Evolutionary conservation across 768 basidiomycete genomes (phyloP).

Genomic region (Tulasnella sp.): DNA sequence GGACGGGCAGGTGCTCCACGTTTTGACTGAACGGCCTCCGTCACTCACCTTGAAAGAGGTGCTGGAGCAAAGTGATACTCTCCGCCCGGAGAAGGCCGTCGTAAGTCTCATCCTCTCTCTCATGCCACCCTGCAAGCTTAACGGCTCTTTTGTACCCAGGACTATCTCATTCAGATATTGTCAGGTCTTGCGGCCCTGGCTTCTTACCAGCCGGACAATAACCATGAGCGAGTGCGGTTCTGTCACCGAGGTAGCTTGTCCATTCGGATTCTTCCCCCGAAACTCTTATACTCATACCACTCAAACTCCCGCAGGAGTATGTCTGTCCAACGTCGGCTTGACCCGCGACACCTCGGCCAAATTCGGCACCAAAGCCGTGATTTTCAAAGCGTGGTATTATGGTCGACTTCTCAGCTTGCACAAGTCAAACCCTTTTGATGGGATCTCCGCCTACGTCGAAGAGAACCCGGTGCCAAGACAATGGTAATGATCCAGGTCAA

Average conservation of each 20-base stretch:
- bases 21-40: constrained; percentile 64
- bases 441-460: constrained; percentile 24
- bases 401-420: constrained; percentile 68
- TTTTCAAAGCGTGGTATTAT: constrained; percentile 61
- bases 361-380: constrained; percentile 51
- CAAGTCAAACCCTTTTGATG: constrained; percentile 65
- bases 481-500: constrained; percentile 34
- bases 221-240: constrained; percentile 4
- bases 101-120: constrained; percentile 30
- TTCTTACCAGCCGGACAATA: constrained; percentile 1
- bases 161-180: constrained; percentile 39
- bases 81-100: constrained; percentile 57
- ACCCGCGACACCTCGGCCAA: constrained; percentile 39
- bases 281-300: too few species aligned
- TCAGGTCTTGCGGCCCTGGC: constrained; percentile 1
- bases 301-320: too few species aligned
- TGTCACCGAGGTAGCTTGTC: constrained; percentile 70
- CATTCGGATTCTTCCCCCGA: too few species aligned
- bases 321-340: constrained; percentile 49
- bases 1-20: constrained; percentile 41
- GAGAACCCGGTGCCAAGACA: constrained; percentile 29
- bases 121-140: background rate
- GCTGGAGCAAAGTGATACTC: constrained; percentile 59
- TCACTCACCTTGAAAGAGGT: constrained; percentile 57
- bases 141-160: constrained; percentile 31